Conservation (phyloP, 2,329 filamentous ascomycete species). For the Penicillium crustosum region DNA sequence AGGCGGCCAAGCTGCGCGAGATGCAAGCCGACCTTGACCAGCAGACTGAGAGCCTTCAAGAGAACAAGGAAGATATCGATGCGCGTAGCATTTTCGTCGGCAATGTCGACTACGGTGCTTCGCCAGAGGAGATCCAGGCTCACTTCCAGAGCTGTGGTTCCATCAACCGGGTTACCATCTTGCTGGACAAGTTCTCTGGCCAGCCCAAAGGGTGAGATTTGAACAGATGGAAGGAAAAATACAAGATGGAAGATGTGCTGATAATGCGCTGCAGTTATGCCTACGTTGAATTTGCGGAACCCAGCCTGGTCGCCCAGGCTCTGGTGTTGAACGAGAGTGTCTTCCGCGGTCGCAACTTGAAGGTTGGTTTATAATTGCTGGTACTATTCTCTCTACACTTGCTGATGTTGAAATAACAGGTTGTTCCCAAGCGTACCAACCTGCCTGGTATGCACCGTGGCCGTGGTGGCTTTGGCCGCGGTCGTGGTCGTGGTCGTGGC, state of each 20-base stretch:
- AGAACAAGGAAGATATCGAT: constrained; percentile 95
- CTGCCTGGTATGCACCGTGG: constrained; percentile 90
- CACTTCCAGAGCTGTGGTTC: constrained; percentile 97
- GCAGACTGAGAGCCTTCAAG: constrained; percentile 76
- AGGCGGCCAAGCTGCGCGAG: constrained; percentile 80
- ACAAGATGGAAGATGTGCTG: constrained; percentile 2
- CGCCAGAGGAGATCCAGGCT: constrained; percentile 95
- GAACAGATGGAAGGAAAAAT: neutral
- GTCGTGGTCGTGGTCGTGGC: constrained; percentile 54
- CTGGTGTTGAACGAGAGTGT: constrained; percentile 94
- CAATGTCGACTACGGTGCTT: constrained; percentile 96
- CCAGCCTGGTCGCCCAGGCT: constrained; percentile 86
- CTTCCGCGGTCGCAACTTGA: constrained; percentile 91
- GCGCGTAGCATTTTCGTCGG: constrained; percentile 95
- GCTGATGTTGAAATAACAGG: constrained; percentile 46
- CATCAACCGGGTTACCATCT: constrained; percentile 96
- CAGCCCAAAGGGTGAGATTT: constrained; percentile 87
- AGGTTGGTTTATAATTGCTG: constrained; percentile 58
- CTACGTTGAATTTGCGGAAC: constrained; percentile 97
- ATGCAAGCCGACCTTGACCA: constrained; percentile 86
- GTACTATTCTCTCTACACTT: neutral
- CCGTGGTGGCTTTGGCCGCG: constrained; percentile 48
- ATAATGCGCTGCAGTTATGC: constrained; percentile 70
- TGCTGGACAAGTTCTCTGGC: constrained; percentile 96
- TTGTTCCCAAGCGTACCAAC: constrained; percentile 92